phyloP scores from a whole-genome alignment of 345 rosid genomes.

The Brassica juncea region DNA sequence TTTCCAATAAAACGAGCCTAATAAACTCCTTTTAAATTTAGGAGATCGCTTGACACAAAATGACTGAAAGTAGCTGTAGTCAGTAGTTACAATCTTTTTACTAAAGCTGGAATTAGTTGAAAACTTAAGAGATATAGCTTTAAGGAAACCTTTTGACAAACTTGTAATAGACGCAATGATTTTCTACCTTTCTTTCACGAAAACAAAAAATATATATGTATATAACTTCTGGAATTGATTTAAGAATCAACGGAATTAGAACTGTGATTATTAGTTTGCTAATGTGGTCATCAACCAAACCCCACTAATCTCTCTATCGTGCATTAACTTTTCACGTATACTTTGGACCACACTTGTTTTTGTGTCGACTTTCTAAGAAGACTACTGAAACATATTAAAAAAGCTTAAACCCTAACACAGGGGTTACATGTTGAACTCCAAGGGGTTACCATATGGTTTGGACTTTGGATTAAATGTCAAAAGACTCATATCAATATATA shows the following conservation, averaged over 20 bases:
- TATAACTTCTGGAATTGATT: background rate
- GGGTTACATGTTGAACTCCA: background rate
- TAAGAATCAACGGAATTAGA: conserved; percentile 23
- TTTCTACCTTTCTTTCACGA: background rate
- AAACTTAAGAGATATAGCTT: background rate
- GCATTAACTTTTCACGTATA: background rate
- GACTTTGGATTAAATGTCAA: background rate
- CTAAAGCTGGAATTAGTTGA: background rate
- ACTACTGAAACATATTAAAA: background rate
- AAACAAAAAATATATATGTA: background rate
- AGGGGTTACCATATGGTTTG: background rate
- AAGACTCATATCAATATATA: background rate
- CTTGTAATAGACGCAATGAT: background rate
- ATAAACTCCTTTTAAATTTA: background rate
- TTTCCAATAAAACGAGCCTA: background rate
- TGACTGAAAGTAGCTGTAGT: background rate
- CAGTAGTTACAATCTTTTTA: background rate
- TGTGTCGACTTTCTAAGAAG: background rate
- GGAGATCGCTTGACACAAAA: conserved; percentile 1
- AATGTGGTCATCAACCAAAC: conserved; percentile 4
- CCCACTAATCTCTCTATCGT: conserved; percentile 1
- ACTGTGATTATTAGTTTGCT: conserved; percentile 11
- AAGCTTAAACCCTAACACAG: conserved; percentile 16
- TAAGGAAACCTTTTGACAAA: background rate
- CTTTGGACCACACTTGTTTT: background rate